Percentiles rank a stretch among this genome's conserved stretches.
Conservation (phyloP, 192 early-diverging fungal genomes). For the Coemansia aciculifera region DNA sequence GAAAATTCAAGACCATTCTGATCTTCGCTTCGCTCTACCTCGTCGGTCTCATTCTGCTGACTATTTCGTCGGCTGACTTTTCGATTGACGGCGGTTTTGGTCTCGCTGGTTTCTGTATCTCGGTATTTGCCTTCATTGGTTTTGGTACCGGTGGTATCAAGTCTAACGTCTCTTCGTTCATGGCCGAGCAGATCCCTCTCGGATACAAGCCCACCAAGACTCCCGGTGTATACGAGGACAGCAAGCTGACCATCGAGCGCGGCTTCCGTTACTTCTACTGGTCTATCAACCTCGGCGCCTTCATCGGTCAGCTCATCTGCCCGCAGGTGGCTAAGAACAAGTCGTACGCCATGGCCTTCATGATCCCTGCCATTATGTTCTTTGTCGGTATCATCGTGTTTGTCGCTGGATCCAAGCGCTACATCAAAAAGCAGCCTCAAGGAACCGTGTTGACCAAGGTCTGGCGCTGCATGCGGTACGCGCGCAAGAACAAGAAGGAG, state of each 20-base stretch:
- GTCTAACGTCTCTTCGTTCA: conserved; percentile 69
- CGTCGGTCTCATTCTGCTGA: conserved; percentile 61
- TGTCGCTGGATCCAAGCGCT: conserved; percentile 54
- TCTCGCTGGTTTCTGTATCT: conserved; percentile 63
- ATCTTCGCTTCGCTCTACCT: conserved; percentile 63
- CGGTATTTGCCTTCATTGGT: conserved; percentile 64
- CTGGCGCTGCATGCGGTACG: conserved; percentile 44
- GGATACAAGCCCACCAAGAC: conserved; percentile 27
- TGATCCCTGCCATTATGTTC: conserved; percentile 55
- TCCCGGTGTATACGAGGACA: conserved; percentile 56
- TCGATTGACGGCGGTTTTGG: conserved; percentile 55
- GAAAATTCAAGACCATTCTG: conserved; percentile 69
- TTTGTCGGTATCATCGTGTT: conserved; percentile 56
- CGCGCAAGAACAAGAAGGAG: conserved; percentile 13
- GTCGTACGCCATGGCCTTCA: conserved; percentile 58
- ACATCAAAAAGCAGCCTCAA: conserved; percentile 58
- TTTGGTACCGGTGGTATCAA: conserved; percentile 78
- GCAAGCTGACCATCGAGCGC: conserved; percentile 61
- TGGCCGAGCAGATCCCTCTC: conserved; percentile 64
- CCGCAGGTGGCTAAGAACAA: conserved; percentile 59
- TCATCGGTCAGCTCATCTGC: conserved; percentile 61
- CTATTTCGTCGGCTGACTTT: conserved; percentile 58
- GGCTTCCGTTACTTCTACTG: conserved; percentile 79
- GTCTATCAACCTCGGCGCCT: conserved; percentile 59
- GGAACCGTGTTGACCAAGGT: conserved; percentile 60